Conservation (phyloP, 1,284 basidiomycete species). For the Phaffia rhodozyma region DNA sequence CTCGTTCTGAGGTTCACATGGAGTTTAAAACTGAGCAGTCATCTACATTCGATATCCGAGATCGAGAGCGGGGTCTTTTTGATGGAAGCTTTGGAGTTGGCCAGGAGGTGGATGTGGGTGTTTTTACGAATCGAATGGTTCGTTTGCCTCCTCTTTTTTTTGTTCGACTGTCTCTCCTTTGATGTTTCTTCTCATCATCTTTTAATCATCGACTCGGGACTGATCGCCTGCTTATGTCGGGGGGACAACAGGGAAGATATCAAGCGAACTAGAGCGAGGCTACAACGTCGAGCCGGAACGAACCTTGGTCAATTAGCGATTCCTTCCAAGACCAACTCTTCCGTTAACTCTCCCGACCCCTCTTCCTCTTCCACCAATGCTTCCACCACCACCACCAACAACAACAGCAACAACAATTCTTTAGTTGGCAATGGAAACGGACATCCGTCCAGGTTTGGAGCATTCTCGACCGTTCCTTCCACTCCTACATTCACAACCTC, state of each 20-base stretch:
- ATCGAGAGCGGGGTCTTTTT: slow-evolving; percentile 75
- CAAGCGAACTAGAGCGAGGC: not conserved
- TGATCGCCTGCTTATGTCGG: too few relatives aligned
- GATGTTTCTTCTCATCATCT: too few relatives aligned
- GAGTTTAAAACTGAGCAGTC: slow-evolving; percentile 80
- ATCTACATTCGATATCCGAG: slow-evolving; percentile 71
- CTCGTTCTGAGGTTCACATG: slow-evolving; percentile 86
- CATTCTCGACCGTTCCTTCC: too few relatives aligned
- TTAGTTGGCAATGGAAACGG: too few relatives aligned
- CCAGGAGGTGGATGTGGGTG: slow-evolving; percentile 91
- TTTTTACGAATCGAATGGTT: slow-evolving; percentile 88
- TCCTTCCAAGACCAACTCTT: not conserved
- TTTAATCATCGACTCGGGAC: not conserved
- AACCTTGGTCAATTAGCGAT: not conserved
- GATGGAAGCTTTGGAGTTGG: slow-evolving; percentile 79
- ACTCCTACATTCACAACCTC: too few relatives aligned
- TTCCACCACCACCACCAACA: too few relatives aligned
- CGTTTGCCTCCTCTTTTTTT: not conserved
- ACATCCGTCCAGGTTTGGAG: too few relatives aligned
- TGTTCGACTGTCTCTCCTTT: not conserved
- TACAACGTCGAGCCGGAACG: not conserved
- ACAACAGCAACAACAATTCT: too few relatives aligned
- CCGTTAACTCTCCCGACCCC: not conserved
- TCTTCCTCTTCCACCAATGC: too few relatives aligned
- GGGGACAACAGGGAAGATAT: too few relatives aligned